A percentile compares a stretch with the other conserved stretches of the same genome.
These are phyloP conservation scores for Talaromyces sp. DNA, from an alignment of 2,329 filamentous ascomycete species.

Conservation along the genomic window DNA sequence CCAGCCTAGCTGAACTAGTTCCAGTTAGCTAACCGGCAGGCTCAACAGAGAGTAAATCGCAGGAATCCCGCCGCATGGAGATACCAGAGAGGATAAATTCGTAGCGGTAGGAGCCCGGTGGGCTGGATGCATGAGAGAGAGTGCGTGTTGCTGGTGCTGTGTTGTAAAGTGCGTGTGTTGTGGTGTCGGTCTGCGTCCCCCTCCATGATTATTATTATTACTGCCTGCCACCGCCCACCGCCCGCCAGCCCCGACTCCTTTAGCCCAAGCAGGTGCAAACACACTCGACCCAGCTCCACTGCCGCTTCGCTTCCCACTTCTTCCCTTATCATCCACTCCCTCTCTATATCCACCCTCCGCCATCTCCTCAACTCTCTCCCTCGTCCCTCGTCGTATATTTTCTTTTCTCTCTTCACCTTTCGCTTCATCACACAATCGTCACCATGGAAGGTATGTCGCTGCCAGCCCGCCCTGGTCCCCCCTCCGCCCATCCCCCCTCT, in stretches of 20 bases:
- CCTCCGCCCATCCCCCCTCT: not conserved
- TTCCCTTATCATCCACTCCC: constrained; percentile 13
- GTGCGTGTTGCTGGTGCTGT: not conserved
- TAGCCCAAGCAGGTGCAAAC: constrained; percentile 8
- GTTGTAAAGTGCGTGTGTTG: not conserved
- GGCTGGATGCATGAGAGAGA: not conserved
- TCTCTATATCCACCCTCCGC: constrained; percentile 12
- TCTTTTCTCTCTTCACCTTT: constrained; percentile 15
- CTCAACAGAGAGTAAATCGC: not conserved
- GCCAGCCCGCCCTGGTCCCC: constrained; percentile 3
- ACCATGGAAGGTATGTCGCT: constrained; percentile 62
- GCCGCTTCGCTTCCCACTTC: constrained; percentile 12
- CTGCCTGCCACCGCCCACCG: not conserved
- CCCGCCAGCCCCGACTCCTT: not conserved
- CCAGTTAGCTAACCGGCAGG: not conserved
- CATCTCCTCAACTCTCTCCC: constrained; percentile 12
- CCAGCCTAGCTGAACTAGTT: not conserved
- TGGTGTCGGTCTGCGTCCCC: not conserved
- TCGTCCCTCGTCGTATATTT: constrained; percentile 14
- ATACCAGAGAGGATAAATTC: not conserved
- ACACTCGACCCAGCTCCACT: constrained; percentile 11
- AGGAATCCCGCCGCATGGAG: not conserved
- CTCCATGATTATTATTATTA: no score
- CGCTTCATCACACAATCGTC: constrained; percentile 29
- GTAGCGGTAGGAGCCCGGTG: not conserved